Evolutionary conservation across 768 basidiomycete genomes (phyloP), one percentile per base, ranked within the genome.

Genomic region (Termitomyces sp.): DNA sequence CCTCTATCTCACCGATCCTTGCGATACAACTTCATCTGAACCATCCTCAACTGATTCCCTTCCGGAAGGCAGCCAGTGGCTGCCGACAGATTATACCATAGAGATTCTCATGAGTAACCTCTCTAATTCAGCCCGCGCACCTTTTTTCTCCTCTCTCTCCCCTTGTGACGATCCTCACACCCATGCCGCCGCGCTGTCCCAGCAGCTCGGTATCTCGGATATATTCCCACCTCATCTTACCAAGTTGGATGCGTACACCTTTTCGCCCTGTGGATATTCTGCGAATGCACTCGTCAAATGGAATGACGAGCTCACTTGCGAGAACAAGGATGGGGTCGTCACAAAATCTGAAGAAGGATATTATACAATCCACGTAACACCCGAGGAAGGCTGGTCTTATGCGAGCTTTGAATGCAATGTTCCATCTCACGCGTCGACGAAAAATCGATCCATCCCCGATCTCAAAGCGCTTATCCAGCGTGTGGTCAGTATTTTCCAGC

Each of bases 401-500:
- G 97, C 97, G 62, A 93, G 90, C 66, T 98, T 99, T 76, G 97
- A 99, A 74, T 96, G 93, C 76, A 99, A 99, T 72, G 85, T 97
- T n/a, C 92, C 92, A 28, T 71, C 75, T 16, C 73, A 73, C 55
- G 67, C 70, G 15, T 63, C 65, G 41, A 42, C 53, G 36, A 62
- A 64, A 48, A 58, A 50, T 16, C 57, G 50, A n/a, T 53, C 60
- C 18, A 66, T 90, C 42, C 94, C 92, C 28, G 87, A 92, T 70
- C 75, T 98, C 46, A 77, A 83, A 64, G 85, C 86, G 18, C 84
- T 98, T 56, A 82, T 98, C 57, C 85, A 86, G 61, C 88, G 92
- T 56, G 94, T 99, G 31, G 91, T 98, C 31, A 75, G 79, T 64
- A 97, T 99, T 71, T 99, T 99, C 75, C 87, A 90, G 64, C 97